A percentile compares a stretch with the other conserved stretches of the same genome.
These are phyloP conservation scores for Chrysoporthe deuterocubensis DNA, from an alignment of 2,329 filamentous ascomycete species.

Conservation along the genomic window DNA sequence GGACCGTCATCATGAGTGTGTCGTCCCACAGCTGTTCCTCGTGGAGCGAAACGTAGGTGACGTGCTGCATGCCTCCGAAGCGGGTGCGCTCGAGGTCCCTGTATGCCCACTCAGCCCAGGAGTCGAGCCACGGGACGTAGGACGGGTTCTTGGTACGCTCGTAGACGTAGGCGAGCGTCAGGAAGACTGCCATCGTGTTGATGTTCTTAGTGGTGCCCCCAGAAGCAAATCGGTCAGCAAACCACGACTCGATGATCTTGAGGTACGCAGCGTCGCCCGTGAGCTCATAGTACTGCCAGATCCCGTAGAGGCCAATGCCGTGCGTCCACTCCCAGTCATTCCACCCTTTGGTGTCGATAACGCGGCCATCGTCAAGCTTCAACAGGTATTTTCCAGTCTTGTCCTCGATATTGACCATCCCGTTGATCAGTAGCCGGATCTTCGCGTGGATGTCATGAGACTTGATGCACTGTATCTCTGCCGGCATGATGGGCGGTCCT, in stretches of 20 bases:
- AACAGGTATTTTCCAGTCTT: constrained; percentile 75
- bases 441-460: constrained; percentile 54
- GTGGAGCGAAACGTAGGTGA: constrained; percentile 73
- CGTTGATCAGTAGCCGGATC: constrained; percentile 70
- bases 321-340: constrained; percentile 85
- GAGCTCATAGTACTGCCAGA: constrained; percentile 81
- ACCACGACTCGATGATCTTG: constrained; percentile 74
- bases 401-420: constrained; percentile 79
- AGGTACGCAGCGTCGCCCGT: constrained; percentile 66
- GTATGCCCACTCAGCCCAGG: constrained; percentile 84
- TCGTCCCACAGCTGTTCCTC: constrained; percentile 82
- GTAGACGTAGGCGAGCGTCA: constrained; percentile 78
- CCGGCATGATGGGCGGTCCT: constrained; percentile 41
- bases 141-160: constrained; percentile 71
- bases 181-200: constrained; percentile 81
- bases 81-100: constrained; percentile 73
- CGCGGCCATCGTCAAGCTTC: constrained; percentile 69
- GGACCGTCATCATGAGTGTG: constrained; percentile 85
- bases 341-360: constrained; percentile 87
- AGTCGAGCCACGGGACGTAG: constrained; percentile 77
- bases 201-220: constrained; percentile 83
- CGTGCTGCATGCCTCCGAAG: constrained; percentile 75
- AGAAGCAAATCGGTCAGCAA: constrained; percentile 67
- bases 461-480: constrained; percentile 50
- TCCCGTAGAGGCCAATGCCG: constrained; percentile 77